Conservation (phyloP, 2,329 filamentous ascomycete species). For the Hirsutella rhossiliensis region DNA sequence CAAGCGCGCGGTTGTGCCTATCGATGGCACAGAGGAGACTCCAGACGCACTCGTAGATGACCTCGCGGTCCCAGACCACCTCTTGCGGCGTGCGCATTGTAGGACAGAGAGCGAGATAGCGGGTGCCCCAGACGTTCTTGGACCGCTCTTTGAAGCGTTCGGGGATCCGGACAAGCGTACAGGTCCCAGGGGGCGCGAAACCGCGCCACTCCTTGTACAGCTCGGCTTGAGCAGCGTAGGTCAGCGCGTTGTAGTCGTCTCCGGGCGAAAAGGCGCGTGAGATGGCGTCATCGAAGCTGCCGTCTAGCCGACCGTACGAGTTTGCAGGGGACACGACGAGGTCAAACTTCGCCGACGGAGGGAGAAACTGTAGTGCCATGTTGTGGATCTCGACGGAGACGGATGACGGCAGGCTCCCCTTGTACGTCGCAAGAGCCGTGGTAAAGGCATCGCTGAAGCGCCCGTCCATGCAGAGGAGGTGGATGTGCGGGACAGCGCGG, state of each 20-base stretch:
- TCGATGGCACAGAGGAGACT: constrained; percentile 35
- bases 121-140: constrained; percentile 26
- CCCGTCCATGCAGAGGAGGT: constrained; percentile 7
- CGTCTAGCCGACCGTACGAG: constrained; percentile 40
- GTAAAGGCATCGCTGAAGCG: constrained; percentile 26
- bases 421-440: constrained; percentile 13
- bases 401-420: background rate
- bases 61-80: constrained; percentile 36
- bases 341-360: background rate
- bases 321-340: constrained; percentile 41
- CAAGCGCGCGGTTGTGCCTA: constrained; percentile 26
- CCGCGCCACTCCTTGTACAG: constrained; percentile 36
- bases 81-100: constrained; percentile 36
- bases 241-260: constrained; percentile 34
- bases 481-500: constrained; percentile 6
- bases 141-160: constrained; percentile 16
- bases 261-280: constrained; percentile 32
- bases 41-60: constrained; percentile 43
- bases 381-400: background rate
- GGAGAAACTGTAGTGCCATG: background rate
- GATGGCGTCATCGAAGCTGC: constrained; percentile 42
- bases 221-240: constrained; percentile 23
- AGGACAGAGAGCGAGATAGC: constrained; percentile 36
- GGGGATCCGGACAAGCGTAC: constrained; percentile 33
- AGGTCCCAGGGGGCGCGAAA: constrained; percentile 37